Base-by-base conservation (phyloP, 805 yeast species). In the Yarrowia osloensis region DNA sequence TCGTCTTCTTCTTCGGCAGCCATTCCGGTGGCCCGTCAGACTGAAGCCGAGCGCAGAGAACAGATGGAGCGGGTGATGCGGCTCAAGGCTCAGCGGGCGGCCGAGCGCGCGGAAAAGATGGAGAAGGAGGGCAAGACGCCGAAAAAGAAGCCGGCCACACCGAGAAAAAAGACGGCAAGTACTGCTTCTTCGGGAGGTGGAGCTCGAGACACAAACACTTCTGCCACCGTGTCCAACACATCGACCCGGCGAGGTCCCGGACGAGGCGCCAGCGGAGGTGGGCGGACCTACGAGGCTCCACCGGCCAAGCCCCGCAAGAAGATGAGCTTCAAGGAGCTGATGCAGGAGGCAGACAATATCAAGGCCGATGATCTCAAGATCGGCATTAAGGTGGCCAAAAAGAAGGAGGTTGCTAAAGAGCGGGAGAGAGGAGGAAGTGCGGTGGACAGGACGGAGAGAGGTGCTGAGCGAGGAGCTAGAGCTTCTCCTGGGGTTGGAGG, bases 261-360 rank as follows among this genome's bases (percentile, higher is more conserved):
- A 8, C 12, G 63, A 4, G 63, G 63, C 5, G 47, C 63, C 3
- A 31, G 46, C 7, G 47, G 62, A 9, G 40, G 21, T 4, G 62
- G 17, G 3, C 46, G 9, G n/a, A 24, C 5, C 2, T 57, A 61
- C 8, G 67, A 31, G 35, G 50, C 59, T 17, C 52, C 66, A 1
- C 63, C 70, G 13, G 54, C 33, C 13, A 61, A 61, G 19, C 70
- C 72, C 11, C 68, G 66, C 57, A 76, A 75, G 68, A 75, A 86
- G 73, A 75, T 88, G 74, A 84, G 86, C 19, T 89, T 88, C 73
- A 82, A 81, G 67, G 90, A 89, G 50, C 80, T 89, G 65, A 85
- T 89, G 89, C 85, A 85, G 72, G 85, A 85, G 73, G 95, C 94
- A 0, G 83, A 83, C 15, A 77, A 78, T 13, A 83, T 89, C 1